Evolutionary conservation across 164 flowering plant genomes (phyloP).

Genomic region (Aristolochia fimbriata): DNA sequence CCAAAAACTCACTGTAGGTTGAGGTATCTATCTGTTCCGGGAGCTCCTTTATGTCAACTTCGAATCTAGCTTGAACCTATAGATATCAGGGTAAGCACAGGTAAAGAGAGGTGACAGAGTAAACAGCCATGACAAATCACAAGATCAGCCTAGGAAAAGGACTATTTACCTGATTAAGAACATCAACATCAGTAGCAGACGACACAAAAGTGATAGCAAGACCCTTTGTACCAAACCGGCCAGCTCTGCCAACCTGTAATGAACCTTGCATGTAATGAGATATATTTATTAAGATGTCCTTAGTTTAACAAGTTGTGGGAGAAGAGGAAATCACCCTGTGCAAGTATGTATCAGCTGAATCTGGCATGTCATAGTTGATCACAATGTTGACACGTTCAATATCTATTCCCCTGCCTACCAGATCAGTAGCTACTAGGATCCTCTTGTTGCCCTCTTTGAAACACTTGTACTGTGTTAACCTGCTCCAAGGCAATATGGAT

Average conservation of each 20-base stretch:
- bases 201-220: constrained; percentile 96
- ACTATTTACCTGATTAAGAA: constrained; percentile 79
- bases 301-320: too few species aligned
- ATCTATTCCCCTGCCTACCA: constrained; percentile 97
- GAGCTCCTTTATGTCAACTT: constrained; percentile 92
- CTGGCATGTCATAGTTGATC: constrained; percentile 98
- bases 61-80: constrained; percentile 95
- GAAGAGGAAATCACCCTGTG: constrained; percentile 49
- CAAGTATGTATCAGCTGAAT: constrained; percentile 92
- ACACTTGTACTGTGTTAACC: constrained; percentile 83
- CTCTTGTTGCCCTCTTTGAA: constrained; percentile 95
- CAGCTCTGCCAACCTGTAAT: constrained; percentile 91
- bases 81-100: neutral
- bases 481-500: constrained; percentile 12
- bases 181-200: constrained; percentile 85
- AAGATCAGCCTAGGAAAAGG: too few species aligned
- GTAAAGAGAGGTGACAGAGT: too few species aligned
- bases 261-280: too few species aligned
- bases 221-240: constrained; percentile 96
- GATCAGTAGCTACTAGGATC: constrained; percentile 95
- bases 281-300: too few species aligned
- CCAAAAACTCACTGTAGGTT: constrained; percentile 69
- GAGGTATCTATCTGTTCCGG: constrained; percentile 98
- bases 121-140: too few species aligned
- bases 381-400: constrained; percentile 97